Conservation (phyloP, 2,329 filamentous ascomycete species). For the Penicillium griseofulvum region DNA sequence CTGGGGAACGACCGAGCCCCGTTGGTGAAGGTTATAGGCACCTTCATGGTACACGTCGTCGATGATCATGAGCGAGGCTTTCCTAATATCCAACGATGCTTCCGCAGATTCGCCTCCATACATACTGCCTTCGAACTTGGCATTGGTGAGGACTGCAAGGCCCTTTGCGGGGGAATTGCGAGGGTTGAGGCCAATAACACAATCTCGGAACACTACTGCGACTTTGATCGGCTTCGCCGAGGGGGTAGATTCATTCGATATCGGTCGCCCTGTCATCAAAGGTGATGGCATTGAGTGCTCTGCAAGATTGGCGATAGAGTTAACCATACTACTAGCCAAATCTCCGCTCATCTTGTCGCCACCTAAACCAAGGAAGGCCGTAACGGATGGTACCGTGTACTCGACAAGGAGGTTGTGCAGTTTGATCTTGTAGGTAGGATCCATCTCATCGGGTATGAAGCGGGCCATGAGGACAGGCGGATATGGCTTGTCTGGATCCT, state of each 20-base stretch:
- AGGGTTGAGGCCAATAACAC: conserved; percentile 80
- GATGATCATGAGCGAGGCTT: conserved; percentile 77
- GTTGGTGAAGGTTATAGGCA: conserved; percentile 33
- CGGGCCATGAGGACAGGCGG: conserved; percentile 76
- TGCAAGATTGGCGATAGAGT: conserved; percentile 74
- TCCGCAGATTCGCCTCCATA: conserved; percentile 64
- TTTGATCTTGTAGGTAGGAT: conserved; percentile 85
- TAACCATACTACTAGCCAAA: conserved; percentile 70
- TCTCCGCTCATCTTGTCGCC: conserved; percentile 68
- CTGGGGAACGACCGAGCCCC: conserved; percentile 26
- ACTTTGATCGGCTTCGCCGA: conserved; percentile 53
- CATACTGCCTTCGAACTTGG: conserved; percentile 66
- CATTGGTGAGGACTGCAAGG: conserved; percentile 73
- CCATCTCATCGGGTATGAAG: conserved; percentile 90
- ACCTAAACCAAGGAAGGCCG: conserved; percentile 71
- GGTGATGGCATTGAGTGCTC: conserved; percentile 40
- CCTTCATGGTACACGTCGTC: conserved; percentile 62
- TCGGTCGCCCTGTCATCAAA: conserved; percentile 13
- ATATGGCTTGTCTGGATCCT: conserved; percentile 13
- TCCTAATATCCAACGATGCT: conserved; percentile 67
- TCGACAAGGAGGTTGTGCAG: conserved; percentile 81
- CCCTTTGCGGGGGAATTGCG: conserved; percentile 71
- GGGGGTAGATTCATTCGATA: conserved; percentile 17
- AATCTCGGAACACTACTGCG: conserved; percentile 71
- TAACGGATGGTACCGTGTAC: conserved; percentile 79